These are phyloP conservation scores for Claviceps sorghi DNA, from an alignment of 2,329 filamentous ascomycete species.

Conservation along the genomic window DNA sequence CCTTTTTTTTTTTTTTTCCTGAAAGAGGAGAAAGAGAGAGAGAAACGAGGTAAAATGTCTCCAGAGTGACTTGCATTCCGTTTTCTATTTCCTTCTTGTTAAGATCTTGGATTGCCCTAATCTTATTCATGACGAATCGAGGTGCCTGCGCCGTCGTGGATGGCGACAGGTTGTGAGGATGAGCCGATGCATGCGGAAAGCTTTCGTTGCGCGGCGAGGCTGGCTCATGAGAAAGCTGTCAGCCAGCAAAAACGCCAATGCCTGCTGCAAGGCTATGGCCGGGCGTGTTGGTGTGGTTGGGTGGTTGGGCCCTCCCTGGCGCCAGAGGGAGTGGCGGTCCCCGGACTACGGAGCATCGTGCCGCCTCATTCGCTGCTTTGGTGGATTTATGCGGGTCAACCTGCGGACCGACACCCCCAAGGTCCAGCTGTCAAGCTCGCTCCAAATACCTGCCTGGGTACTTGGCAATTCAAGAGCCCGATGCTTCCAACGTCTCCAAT, in stretches of 20 bases:
- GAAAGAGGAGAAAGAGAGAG: no score
- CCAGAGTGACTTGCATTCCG: constrained; percentile 44
- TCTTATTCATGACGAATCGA: constrained; percentile 63
- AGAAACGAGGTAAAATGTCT: neutral
- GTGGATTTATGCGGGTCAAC: constrained; percentile 18
- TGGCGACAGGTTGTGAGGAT: neutral
- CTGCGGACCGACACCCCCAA: constrained; percentile 15
- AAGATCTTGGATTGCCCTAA: constrained; percentile 79
- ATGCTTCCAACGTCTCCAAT: neutral
- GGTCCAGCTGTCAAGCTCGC: neutral
- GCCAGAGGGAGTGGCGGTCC: neutral
- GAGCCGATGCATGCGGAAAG: neutral
- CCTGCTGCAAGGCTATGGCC: constrained; percentile 6
- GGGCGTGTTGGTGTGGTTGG: no score
- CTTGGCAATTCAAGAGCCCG: neutral
- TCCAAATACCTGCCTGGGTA: neutral
- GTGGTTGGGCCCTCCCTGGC: neutral
- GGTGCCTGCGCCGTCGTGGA: neutral
- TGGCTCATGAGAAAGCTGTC: neutral
- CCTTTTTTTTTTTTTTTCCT: no score
- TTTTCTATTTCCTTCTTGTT: constrained; percentile 92
- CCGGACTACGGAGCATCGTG: neutral
- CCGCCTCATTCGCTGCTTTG: neutral
- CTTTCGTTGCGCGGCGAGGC: neutral
- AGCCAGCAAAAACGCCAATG: neutral